phyloP scores from a whole-genome alignment of 163 green algal species.

The Volvox carteri region DNA sequence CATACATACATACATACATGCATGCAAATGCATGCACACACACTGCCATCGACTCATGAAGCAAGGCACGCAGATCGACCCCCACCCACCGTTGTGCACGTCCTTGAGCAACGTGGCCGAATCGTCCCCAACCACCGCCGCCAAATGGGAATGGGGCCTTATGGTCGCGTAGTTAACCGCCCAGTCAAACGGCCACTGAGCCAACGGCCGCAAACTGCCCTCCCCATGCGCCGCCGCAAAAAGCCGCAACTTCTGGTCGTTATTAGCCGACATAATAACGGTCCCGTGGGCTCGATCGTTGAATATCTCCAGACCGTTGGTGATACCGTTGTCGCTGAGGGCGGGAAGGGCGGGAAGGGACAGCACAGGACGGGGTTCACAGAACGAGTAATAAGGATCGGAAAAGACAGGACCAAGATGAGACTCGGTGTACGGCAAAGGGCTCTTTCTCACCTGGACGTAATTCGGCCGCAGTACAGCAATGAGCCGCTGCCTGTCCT shows the following conservation, averaged over 20 bases:
- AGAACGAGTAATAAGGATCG: no score
- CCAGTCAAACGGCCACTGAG: conserved; percentile 78
- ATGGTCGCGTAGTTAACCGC: conserved; percentile 90
- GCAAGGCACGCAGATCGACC: no score
- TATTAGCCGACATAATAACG: conserved; percentile 87
- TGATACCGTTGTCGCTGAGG: conserved; percentile 92
- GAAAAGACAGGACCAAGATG: no score
- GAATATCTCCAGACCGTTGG: conserved; percentile 93
- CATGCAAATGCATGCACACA: no score
- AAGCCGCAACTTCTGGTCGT: conserved; percentile 75
- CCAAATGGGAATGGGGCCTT: conserved; percentile 67
- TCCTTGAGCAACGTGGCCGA: conserved; percentile 82
- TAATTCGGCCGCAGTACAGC: conserved; percentile 41
- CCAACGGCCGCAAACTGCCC: conserved; percentile 41
- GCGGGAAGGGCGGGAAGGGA: not conserved
- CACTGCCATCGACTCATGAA: no score
- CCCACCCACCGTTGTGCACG: conserved; percentile 64
- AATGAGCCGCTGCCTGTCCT: not conserved
- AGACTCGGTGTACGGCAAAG: no score
- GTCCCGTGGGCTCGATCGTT: conserved; percentile 26
- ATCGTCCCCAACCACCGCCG: conserved; percentile 92
- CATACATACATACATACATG: not conserved
- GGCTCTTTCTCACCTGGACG: conserved; percentile 14
- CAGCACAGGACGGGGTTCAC: no score
- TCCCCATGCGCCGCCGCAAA: conserved; percentile 40